Base-by-base conservation (phyloP, 306 rosid genomes). In the Biancaea sappan region DNA sequence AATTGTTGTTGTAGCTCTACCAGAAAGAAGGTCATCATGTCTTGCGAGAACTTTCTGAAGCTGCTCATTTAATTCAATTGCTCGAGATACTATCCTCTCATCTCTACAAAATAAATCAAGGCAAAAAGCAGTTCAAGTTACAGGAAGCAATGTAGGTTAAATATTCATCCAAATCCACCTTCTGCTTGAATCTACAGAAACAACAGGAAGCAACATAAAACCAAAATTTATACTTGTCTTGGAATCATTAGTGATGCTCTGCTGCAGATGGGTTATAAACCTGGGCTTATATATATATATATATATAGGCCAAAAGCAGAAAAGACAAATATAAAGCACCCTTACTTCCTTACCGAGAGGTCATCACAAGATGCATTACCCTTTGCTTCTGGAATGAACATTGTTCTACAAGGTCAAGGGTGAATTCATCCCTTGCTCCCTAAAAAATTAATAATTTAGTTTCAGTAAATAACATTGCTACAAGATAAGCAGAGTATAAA, bases 391-490 rank as follows among this genome's bases (percentile, higher is more conserved):
- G 96, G 80, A 94, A 94, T 18, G 97, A 89, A 80, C 98, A 91
- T 53, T 94, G 98, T 80, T 94, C 98, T 69, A 94, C 98, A 57
- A 94, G 98, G 78, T 94, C 98, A 81, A 94, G 97, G 32, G 98
- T 89, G 80, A 94, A 94, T 80, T 94, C 98, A 48, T 94, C 98
- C 59, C 78, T 86, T 75, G 96, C 98, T 58, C 83, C 96, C 98
- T 94, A 56, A 19, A 57, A 40, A 60, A 66, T 57, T 58, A 68
- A 78, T 18, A 26, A 25, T 51, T 41, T 0, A 38, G 44, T 41
- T 29, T 76, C 47, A 73, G 80, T 47, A 66, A 14, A 53, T 35
- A 44, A 41, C n/a, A 14, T 14, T 25, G 9, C 37, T 25, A 54
- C 34, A 4, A 7, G 5, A 25, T 24, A 25, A 25, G 13, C 37